These are phyloP conservation scores for Citrus glauca DNA, from an alignment of 345 rosid genomes.

Conservation along the genomic window DNA sequence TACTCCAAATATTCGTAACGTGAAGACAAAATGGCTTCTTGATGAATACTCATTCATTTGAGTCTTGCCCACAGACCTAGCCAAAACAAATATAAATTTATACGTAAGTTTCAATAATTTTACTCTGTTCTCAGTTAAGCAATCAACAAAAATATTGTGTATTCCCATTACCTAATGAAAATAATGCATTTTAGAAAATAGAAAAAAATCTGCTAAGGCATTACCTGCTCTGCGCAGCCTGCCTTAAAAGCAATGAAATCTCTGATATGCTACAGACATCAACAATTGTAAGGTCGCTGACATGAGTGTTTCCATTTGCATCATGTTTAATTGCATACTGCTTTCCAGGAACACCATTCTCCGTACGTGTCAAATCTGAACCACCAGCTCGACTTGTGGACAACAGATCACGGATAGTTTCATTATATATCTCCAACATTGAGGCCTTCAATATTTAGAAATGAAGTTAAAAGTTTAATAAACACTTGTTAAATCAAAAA, in stretches of 20 bases:
- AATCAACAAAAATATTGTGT: not conserved
- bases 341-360: constrained; percentile 56
- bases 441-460: constrained; percentile 52
- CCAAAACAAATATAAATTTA: not conserved
- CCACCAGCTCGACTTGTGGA: constrained; percentile 39
- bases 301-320: constrained; percentile 70
- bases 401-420: constrained; percentile 78
- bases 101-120: not conserved
- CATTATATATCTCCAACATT: constrained; percentile 95
- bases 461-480: not conserved
- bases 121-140: not conserved
- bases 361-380: constrained; percentile 36
- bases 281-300: constrained; percentile 75
- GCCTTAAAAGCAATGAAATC: constrained; percentile 67
- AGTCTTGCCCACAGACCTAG: constrained; percentile 88
- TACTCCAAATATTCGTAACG: constrained; percentile 72
- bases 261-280: constrained; percentile 75
- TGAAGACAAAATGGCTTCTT: constrained; percentile 83
- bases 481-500: not conserved
- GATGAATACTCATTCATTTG: constrained; percentile 87
- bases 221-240: constrained; percentile 95
- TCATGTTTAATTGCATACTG: constrained; percentile 87
- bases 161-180: not conserved
- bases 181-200: not conserved
- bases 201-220: not conserved